These are phyloP conservation scores for Lycium ferocissimum DNA, from an alignment of 257 asterid species.

Conservation along the genomic window DNA sequence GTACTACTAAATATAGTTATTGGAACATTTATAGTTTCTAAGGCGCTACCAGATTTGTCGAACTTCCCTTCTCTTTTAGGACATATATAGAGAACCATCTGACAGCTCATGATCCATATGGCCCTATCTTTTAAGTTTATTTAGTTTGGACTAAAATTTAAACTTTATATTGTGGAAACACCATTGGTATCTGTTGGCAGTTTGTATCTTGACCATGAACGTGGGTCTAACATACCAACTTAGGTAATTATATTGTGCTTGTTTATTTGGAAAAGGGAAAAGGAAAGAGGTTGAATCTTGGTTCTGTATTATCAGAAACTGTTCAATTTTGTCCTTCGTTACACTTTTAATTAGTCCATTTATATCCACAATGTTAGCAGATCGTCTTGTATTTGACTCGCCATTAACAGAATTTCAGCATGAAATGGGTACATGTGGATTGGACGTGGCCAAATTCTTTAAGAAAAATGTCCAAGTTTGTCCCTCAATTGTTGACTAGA, in stretches of 20 bases:
- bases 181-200: neutral
- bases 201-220: neutral
- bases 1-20: neutral
- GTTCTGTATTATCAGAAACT: neutral
- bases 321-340: neutral
- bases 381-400: neutral
- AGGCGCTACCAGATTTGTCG: neutral
- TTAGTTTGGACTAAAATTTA: neutral
- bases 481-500: neutral
- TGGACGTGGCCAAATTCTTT: neutral
- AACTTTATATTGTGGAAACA: neutral
- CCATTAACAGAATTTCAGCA: neutral
- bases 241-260: neutral
- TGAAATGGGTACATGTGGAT: neutral
- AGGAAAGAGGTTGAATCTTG: neutral
- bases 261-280: neutral
- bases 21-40: neutral
- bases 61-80: neutral
- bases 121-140: neutral
- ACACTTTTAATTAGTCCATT: neutral
- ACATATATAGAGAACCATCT: neutral
- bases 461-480: neutral
- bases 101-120: neutral
- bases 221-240: neutral
- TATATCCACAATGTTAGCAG: neutral